phyloP scores from a whole-genome alignment of 768 basidiomycete genomes.

The Megacollybia marginata region DNA sequence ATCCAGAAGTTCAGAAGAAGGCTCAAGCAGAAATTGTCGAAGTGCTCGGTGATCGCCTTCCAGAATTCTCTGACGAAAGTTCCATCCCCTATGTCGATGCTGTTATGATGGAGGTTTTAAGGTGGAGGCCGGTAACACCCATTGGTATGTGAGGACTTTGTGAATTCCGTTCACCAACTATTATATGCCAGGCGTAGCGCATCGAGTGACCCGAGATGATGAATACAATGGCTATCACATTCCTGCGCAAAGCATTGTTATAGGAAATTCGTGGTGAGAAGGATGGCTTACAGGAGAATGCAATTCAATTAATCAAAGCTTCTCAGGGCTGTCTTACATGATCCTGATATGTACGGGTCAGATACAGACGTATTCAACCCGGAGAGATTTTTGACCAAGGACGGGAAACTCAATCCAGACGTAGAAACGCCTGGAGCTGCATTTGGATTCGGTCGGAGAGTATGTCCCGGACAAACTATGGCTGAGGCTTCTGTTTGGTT shows the following conservation, averaged over 20 bases:
- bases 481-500: background rate
- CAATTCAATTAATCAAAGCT: background rate
- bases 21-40: conserved; percentile 19
- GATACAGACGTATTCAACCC: background rate
- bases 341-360: background rate
- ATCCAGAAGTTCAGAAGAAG: conserved; percentile 16
- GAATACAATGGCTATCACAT: conserved; percentile 22
- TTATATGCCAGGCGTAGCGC: background rate
- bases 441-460: background rate
- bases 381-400: background rate
- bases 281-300: background rate
- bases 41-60: conserved; percentile 14
- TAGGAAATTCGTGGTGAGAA: conserved; percentile 3
- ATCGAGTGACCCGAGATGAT: conserved; percentile 11
- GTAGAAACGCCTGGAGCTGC: background rate
- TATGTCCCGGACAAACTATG: background rate
- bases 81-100: conserved; percentile 18
- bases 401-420: background rate
- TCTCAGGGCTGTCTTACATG: background rate
- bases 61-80: conserved; percentile 13
- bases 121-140: conserved; percentile 13
- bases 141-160: conserved; percentile 9
- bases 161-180: background rate
- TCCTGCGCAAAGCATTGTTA: conserved; percentile 8
- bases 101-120: conserved; percentile 14